These are phyloP conservation scores for Boletus rufocinnamomeus DNA, from an alignment of 768 basidiomycete species.

Conservation along the genomic window DNA sequence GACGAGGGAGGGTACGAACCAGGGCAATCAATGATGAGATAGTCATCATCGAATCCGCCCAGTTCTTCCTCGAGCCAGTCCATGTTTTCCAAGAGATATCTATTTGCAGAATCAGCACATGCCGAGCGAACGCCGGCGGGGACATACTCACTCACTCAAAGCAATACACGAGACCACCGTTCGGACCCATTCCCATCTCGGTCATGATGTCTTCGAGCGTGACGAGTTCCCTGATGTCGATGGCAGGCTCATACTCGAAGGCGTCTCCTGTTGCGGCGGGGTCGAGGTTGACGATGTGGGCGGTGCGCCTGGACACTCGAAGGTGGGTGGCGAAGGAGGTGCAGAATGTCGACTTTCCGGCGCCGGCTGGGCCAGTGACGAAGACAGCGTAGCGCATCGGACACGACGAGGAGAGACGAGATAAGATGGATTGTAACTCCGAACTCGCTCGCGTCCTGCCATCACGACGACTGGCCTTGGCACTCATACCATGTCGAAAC, in stretches of 20 bases:
- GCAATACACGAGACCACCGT: constrained; percentile 96
- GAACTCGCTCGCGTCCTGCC: constrained; percentile 17
- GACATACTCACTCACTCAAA: constrained; percentile 89
- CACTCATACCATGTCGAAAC: constrained; percentile 60
- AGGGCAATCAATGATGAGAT: constrained; percentile 90
- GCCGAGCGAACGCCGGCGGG: not conserved
- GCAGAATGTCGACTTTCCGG: constrained; percentile 96
- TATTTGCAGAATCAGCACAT: constrained; percentile 33
- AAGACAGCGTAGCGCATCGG: constrained; percentile 86
- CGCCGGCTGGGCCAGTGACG: constrained; percentile 94
- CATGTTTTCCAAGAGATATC: constrained; percentile 95
- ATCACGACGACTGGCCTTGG: not conserved
- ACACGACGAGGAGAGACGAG: constrained; percentile 4
- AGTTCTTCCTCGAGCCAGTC: constrained; percentile 98
- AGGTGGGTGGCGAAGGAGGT: constrained; percentile 88
- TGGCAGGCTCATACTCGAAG: constrained; percentile 89
- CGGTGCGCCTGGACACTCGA: constrained; percentile 74
- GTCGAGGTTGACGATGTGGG: constrained; percentile 95
- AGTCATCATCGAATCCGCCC: constrained; percentile 94
- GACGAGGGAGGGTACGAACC: constrained; percentile 45
- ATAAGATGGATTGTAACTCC: constrained; percentile 35
- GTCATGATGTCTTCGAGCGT: constrained; percentile 94
- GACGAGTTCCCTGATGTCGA: constrained; percentile 93
- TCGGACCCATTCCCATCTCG: constrained; percentile 93
- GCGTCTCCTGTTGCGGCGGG: constrained; percentile 86